Percentiles rank a stretch among this genome's conserved stretches.
phyloP scores from a whole-genome alignment of 2,329 filamentous ascomycete species.

The Aspergillus nomiae region DNA sequence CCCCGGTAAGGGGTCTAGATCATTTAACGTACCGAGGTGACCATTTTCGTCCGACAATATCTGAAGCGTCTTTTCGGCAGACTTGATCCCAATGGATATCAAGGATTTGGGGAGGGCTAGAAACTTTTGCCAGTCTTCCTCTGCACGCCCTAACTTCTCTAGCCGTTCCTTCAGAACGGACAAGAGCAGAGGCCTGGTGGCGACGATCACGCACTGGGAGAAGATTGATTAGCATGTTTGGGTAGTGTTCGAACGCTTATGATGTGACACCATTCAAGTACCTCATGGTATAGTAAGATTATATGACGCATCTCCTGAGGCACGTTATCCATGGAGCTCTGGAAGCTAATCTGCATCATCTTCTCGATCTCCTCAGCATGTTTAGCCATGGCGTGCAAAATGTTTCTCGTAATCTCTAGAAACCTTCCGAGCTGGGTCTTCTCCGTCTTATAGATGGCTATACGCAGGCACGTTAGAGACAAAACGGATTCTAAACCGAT shows the following conservation, averaged over 20 bases:
- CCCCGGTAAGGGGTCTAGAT: background rate
- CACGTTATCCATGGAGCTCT: background rate
- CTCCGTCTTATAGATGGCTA: background rate
- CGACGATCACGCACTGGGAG: background rate
- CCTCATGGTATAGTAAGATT: background rate
- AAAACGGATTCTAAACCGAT: background rate
- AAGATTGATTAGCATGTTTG: background rate
- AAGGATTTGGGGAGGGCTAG: background rate
- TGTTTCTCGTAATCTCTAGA: background rate
- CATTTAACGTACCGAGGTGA: background rate
- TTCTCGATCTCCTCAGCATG: background rate
- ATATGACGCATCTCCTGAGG: background rate
- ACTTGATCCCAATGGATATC: background rate
- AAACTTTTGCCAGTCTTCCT: background rate
- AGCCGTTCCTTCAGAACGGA: background rate
- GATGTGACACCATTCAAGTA: background rate
- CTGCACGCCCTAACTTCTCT: background rate
- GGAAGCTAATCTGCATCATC: background rate
- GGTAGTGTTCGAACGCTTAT: fast-evolving
- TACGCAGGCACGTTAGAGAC: background rate
- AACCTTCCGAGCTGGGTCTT: background rate
- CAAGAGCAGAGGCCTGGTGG: background rate
- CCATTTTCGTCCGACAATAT: background rate
- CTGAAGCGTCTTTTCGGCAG: background rate
- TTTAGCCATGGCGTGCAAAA: background rate